A percentile compares a stretch with the other conserved stretches of the same genome.
phyloP scores from a whole-genome alignment of 805 yeast species.

The Yarrowia osloensis region DNA sequence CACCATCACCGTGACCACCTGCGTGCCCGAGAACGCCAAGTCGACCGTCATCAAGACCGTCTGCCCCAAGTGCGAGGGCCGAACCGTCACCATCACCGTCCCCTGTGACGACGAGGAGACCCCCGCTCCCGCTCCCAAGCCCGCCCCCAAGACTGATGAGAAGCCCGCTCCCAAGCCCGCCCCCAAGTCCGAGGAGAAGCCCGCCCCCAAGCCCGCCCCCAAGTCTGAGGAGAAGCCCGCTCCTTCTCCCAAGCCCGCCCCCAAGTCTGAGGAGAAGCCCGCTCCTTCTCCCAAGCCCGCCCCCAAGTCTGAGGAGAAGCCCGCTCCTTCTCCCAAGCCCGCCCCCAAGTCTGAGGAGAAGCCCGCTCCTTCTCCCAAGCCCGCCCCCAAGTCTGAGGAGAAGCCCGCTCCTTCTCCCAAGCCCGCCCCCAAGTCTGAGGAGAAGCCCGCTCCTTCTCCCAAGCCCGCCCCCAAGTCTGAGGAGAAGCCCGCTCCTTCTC shows the following conservation, averaged over 20 bases:
- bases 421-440: neutral
- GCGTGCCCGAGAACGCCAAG: conserved; percentile 1
- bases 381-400: neutral
- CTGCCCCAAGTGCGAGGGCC: conserved; percentile 17
- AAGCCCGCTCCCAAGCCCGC: neutral
- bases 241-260: neutral
- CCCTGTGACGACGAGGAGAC: neutral
- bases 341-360: neutral
- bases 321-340: neutral
- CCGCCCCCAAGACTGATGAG: neutral
- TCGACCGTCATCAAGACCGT: conserved; percentile 7
- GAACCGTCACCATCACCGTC: conserved; percentile 10
- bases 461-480: neutral
- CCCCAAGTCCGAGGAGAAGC: neutral
- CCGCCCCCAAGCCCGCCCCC: neutral
- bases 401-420: neutral
- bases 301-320: neutral
- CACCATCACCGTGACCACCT: conserved; percentile 1
- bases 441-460: neutral
- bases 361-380: too few relatives aligned
- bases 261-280: neutral
- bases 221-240: neutral
- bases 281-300: neutral
- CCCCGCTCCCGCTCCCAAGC: conserved; percentile 2
- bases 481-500: neutral